Conservation (phyloP, 2,329 filamentous ascomycete species). For the Didymella arachidicola region DNA sequence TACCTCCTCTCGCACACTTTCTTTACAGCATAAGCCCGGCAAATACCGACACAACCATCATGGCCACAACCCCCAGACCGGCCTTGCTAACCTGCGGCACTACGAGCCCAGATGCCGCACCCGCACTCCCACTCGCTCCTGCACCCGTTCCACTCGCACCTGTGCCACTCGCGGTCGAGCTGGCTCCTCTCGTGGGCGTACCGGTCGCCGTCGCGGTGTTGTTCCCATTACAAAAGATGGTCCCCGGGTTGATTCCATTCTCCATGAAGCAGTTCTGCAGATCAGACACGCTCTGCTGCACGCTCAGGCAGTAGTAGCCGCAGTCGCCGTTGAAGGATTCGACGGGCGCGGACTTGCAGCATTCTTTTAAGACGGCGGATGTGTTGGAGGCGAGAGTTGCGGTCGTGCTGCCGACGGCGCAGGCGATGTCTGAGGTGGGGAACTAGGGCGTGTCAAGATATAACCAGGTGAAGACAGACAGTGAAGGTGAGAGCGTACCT, state of each 20-base stretch:
- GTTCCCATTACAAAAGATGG: conserved; percentile 40
- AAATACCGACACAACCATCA: conserved; percentile 38
- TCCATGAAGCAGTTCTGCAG: conserved; percentile 42
- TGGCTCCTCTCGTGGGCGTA: conserved; percentile 23
- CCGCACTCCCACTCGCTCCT: conserved; percentile 19
- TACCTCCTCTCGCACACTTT: no score
- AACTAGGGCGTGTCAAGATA: conserved; percentile 17
- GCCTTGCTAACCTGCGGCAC: conserved; percentile 38
- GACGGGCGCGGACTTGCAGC: conserved; percentile 46
- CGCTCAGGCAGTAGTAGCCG: conserved; percentile 42
- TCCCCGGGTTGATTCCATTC: conserved; percentile 29
- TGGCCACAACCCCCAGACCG: conserved; percentile 39
- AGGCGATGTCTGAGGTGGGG: conserved; percentile 40
- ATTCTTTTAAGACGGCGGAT: conserved; percentile 32
- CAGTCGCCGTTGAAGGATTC: conserved; percentile 41
- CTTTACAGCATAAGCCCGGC: conserved; percentile 22
- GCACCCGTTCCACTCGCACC: conserved; percentile 16
- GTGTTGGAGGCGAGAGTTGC: conserved; percentile 37
- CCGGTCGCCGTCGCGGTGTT: conserved; percentile 40
- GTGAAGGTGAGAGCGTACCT: neutral
- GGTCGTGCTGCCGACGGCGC: conserved; percentile 37
- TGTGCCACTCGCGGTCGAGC: conserved; percentile 22
- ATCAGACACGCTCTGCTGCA: conserved; percentile 38
- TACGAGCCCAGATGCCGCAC: conserved; percentile 26
- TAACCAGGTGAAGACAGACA: no score